phyloP scores from a whole-genome alignment of 2,329 filamentous ascomycete genomes.

The Aureobasidium sp. region DNA sequence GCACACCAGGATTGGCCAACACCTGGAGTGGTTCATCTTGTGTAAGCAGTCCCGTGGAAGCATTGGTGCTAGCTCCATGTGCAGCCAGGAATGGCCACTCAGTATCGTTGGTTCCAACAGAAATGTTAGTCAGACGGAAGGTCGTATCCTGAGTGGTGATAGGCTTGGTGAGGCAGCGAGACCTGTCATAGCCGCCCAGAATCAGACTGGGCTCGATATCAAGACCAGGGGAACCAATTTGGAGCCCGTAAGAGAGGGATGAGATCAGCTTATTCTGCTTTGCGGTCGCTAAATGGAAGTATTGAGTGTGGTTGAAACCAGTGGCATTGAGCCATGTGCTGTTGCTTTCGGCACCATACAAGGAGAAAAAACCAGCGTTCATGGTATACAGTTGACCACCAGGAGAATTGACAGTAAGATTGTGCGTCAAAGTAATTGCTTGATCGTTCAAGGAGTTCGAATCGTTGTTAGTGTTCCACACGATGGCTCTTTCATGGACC shows the following conservation, averaged over 20 bases:
- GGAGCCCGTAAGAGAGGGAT: constrained; percentile 7
- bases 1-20: constrained; percentile 3
- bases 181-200: constrained; percentile 1
- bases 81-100: neutral
- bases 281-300: neutral
- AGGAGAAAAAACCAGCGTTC: constrained; percentile 8
- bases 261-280: neutral
- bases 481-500: neutral
- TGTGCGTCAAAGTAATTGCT: neutral
- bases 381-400: neutral
- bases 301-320: neutral
- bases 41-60: neutral
- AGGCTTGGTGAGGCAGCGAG: neutral
- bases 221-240: neutral
- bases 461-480: neutral
- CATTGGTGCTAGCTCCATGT: neutral
- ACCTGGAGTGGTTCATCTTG: neutral
- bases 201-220: neutral
- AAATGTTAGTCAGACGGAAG: neutral
- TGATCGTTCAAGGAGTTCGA: neutral
- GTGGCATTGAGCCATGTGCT: neutral
- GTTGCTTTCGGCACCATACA: neutral
- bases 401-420: neutral
- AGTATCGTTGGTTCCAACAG: neutral
- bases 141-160: neutral